Percentiles rank a stretch among this genome's conserved stretches.
phyloP scores from a whole-genome alignment of 805 yeast species.

The Saccharomycopsis microspora region DNA sequence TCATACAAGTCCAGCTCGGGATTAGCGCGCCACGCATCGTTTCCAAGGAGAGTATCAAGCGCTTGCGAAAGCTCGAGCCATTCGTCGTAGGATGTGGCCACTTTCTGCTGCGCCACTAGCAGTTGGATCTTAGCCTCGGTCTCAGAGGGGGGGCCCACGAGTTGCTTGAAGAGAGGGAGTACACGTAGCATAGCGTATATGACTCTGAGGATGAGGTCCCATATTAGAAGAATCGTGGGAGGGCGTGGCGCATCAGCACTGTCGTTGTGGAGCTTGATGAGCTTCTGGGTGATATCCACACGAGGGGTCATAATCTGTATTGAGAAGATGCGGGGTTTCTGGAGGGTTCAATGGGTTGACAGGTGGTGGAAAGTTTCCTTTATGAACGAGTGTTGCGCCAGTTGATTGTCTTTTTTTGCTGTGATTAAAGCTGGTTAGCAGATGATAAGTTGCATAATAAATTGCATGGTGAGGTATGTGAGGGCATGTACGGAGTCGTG shows the following conservation, averaged over 20 bases:
- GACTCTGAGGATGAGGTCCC: background rate
- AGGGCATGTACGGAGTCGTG: too few relatives aligned
- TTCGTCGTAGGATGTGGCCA: slow-evolving; percentile 39
- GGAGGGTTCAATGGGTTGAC: too few relatives aligned
- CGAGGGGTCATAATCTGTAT: too few relatives aligned
- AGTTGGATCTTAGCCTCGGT: slow-evolving; percentile 13
- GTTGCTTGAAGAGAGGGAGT: slow-evolving; percentile 7
- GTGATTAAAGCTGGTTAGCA: too few relatives aligned
- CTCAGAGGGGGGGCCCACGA: slow-evolving; percentile 16
- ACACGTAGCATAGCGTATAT: slow-evolving; percentile 4
- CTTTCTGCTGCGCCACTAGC: slow-evolving; percentile 32
- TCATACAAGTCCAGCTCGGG: slow-evolving; percentile 64
- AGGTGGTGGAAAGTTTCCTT: too few relatives aligned
- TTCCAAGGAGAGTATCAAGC: slow-evolving; percentile 54
- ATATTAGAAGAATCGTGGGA: background rate
- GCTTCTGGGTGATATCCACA: background rate
- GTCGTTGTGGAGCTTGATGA: background rate
- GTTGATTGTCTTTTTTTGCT: too few relatives aligned
- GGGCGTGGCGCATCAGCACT: background rate
- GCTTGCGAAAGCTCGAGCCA: slow-evolving; percentile 59
- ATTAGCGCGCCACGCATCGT: slow-evolving; percentile 61
- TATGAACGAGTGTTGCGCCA: too few relatives aligned
- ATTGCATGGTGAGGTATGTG: too few relatives aligned
- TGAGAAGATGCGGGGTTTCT: too few relatives aligned
- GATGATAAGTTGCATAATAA: too few relatives aligned